Evolutionary conservation across 345 rosid genomes (phyloP).

Genomic region (Cardamine occulta): DNA sequence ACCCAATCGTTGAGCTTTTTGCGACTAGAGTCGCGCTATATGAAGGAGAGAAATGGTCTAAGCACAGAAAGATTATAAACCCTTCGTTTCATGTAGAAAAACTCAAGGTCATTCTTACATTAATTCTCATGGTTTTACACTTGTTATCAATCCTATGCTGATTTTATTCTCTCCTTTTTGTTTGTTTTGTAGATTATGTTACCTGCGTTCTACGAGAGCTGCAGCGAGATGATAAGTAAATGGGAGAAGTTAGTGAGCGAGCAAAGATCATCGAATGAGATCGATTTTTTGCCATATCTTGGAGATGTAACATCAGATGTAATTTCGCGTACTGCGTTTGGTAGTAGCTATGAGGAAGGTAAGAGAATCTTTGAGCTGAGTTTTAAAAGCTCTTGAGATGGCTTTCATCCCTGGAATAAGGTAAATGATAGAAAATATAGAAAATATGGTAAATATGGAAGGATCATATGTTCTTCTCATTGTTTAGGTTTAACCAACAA

Average conservation of each 20-base stretch:
- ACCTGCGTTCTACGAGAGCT: conserved; percentile 47
- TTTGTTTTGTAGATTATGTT: conserved; percentile 27
- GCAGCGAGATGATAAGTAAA: conserved; percentile 42
- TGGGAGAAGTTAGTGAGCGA: conserved; percentile 41
- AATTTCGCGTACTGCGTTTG: conserved; percentile 61
- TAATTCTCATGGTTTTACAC: background rate
- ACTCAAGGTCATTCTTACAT: conserved; percentile 42
- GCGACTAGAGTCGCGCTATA: conserved; percentile 36
- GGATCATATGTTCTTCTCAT: background rate
- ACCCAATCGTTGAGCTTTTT: conserved; percentile 37
- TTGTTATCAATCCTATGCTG: conserved; percentile 23
- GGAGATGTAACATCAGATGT: conserved; percentile 45
- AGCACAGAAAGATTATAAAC: conserved; percentile 52
- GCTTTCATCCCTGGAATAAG: conserved; percentile 66
- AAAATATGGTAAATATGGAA: too few relatives aligned
- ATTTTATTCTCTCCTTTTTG: background rate
- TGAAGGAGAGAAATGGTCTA: conserved; percentile 55
- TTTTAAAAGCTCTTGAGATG: conserved; percentile 39
- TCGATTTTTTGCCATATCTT: conserved; percentile 50
- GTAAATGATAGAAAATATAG: conserved; percentile 35
- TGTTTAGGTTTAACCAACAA: conserved; percentile 49
- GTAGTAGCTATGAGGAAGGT: conserved; percentile 76
- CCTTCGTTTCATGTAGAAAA: conserved; percentile 53
- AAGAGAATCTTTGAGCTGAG: conserved; percentile 60
- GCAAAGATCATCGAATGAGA: conserved; percentile 37